Evolutionary conservation across 345 rosid genomes (phyloP).

Genomic region (Bruguiera gymnorhiza): DNA sequence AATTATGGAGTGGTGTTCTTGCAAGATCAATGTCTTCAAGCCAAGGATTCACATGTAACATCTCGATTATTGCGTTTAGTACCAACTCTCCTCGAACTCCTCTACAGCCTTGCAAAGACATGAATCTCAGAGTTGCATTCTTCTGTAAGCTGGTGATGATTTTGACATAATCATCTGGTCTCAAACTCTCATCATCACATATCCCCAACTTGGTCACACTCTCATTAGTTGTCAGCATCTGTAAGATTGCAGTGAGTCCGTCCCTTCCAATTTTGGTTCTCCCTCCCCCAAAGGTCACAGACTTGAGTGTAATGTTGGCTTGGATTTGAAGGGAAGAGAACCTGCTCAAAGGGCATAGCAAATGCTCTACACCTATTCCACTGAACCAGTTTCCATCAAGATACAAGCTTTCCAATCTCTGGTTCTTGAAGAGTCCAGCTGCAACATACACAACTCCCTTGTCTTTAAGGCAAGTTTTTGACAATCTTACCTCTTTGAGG

Average conservation of each 20-base stretch:
- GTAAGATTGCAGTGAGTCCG: conserved; percentile 74
- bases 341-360: conserved; percentile 85
- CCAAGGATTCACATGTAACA: conserved; percentile 82
- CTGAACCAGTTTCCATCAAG: conserved; percentile 79
- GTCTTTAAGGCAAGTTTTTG: conserved; percentile 77
- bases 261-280: conserved; percentile 68
- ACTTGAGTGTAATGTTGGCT: conserved; percentile 72
- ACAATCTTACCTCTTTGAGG: conserved; percentile 66
- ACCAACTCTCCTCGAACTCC: conserved; percentile 73
- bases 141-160: conserved; percentile 68
- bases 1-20: conserved; percentile 67
- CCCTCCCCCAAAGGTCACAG: conserved; percentile 65
- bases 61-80: conserved; percentile 63
- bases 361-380: conserved; percentile 71
- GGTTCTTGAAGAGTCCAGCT: conserved; percentile 87
- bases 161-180: conserved; percentile 67
- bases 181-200: conserved; percentile 63
- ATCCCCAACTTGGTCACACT: conserved; percentile 62
- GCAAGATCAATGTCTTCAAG: conserved; percentile 78
- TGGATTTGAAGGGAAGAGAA: conserved; percentile 85
- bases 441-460: conserved; percentile 83
- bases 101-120: conserved; percentile 85
- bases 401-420: conserved; percentile 57
- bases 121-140: conserved; percentile 64
- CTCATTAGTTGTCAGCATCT: conserved; percentile 73